Percentiles rank a stretch among this genome's conserved stretches.
Conservation (phyloP, 495 filamentous ascomycete species). For the Penicillium pulvis region DNA sequence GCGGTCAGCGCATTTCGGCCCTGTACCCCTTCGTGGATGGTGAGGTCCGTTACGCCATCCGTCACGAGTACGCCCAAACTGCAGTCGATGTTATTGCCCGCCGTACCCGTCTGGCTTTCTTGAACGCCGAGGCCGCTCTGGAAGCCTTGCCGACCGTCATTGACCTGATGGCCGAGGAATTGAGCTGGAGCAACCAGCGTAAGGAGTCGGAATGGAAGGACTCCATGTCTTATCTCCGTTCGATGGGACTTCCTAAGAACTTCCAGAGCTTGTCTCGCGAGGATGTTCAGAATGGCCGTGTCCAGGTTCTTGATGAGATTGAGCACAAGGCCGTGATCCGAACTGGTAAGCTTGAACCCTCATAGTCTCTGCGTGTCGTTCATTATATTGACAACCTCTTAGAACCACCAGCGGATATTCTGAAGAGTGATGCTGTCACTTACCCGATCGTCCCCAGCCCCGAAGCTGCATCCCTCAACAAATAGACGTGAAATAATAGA, state of each 20-base stretch:
- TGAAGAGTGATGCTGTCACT: slow-evolving; percentile 44
- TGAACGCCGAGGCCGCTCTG: slow-evolving; percentile 93
- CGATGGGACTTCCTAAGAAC: slow-evolving; percentile 83
- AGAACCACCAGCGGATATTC: slow-evolving; percentile 62
- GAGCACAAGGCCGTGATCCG: slow-evolving; percentile 76
- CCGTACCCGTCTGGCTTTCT: slow-evolving; percentile 84
- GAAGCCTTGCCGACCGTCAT: slow-evolving; percentile 88
- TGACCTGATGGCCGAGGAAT: slow-evolving; percentile 89
- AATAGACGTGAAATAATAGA: slow-evolving; percentile 43
- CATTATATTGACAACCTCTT: slow-evolving; percentile 27
- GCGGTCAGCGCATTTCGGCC: slow-evolving; percentile 76
- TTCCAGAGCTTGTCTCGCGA: slow-evolving; percentile 70
- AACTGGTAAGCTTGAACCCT: slow-evolving; percentile 53
- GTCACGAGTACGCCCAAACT: slow-evolving; percentile 93
- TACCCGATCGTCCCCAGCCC: slow-evolving; percentile 10
- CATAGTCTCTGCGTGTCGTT: background rate
- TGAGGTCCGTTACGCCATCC: slow-evolving; percentile 86
- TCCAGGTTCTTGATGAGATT: slow-evolving; percentile 67
- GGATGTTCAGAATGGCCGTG: slow-evolving; percentile 77
- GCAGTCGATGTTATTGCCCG: slow-evolving; percentile 89
- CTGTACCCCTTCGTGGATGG: slow-evolving; percentile 98
- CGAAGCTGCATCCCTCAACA: slow-evolving; percentile 41
- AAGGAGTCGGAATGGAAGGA: slow-evolving; percentile 88
- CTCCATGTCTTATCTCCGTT: slow-evolving; percentile 71
- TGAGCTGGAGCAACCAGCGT: slow-evolving; percentile 75